phyloP scores from a whole-genome alignment of 768 basidiomycete genomes.

The Termitomyces sp. region DNA sequence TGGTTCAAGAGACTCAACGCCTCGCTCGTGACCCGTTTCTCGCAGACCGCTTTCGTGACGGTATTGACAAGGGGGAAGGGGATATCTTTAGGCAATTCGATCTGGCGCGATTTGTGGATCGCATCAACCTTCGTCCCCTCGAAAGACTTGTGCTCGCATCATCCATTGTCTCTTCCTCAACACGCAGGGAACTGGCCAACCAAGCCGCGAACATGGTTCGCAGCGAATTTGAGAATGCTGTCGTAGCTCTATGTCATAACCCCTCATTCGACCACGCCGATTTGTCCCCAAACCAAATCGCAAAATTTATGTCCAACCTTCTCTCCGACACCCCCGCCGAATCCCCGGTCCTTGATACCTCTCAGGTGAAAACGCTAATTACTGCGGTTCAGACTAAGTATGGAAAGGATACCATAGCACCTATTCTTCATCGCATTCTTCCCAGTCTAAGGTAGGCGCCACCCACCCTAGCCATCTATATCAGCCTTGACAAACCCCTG shows the following conservation, averaged over 20 bases:
- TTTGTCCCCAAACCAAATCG: conserved; percentile 67
- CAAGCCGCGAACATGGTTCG: conserved; percentile 71
- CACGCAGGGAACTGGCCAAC: conserved; percentile 51
- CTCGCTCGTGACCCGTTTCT: conserved; percentile 88
- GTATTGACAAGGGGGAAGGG: conserved; percentile 84
- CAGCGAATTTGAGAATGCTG: conserved; percentile 75
- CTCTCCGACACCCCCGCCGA: conserved; percentile 70
- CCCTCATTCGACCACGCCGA: conserved; percentile 83
- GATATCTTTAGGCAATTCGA: conserved; percentile 83
- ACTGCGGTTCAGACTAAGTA: conserved; percentile 75
- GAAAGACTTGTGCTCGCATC: conserved; percentile 77
- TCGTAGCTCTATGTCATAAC: conserved; percentile 70
- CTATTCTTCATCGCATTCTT: conserved; percentile 72
- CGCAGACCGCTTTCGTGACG: conserved; percentile 87
- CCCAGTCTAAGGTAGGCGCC: conserved; percentile 63
- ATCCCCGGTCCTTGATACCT: conserved; percentile 63
- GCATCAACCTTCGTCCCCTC: conserved; percentile 74
- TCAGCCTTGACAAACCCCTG: background rate
- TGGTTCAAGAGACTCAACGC: conserved; percentile 85
- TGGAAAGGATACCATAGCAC: conserved; percentile 69
- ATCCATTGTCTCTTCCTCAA: conserved; percentile 63
- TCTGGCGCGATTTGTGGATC: conserved; percentile 77
- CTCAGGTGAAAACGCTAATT: conserved; percentile 74
- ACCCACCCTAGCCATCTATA: background rate
- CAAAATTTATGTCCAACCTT: conserved; percentile 78